Evolutionary conservation across 73 alveolate species (phyloP), one percentile per base, ranked within the genome.

Genomic region (Tetrahymena elliotti): DNA sequence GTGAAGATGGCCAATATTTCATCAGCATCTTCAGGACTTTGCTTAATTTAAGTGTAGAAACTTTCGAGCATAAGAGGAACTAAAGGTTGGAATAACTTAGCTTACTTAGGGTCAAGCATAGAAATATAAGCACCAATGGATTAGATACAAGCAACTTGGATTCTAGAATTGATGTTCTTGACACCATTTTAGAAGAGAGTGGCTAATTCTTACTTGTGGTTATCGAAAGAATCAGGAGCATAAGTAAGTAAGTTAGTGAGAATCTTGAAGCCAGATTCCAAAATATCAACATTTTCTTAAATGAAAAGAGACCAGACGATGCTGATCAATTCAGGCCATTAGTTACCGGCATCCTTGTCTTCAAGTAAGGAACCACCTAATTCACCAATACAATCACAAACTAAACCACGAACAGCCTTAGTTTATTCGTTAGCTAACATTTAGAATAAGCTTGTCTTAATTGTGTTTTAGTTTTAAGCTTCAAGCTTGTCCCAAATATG

Each of bases 311-410:
- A 47, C 96, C 96, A 94, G 41, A 94, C 47, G 38, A 94, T 94
- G 93, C 83, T 38, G 38, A 94, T 38, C 41, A 94, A 83, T 22
- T 84, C 93, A 84, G 96, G 96, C 96, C 96, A 94, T 68, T 33
- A n/a, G 83, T 94, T 94, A 68, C 93, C 93, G 18, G 95, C 52
- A 34, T 94, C 96, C 88, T 68, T 68, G 33, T 94, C 95, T 94
- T 94, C 96, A 10, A 47, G 93, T 38, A 84, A 92, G 34, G 96
- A 94, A 52, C 96, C 96, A 84, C 96, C 96, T 34, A 94, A 34
- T 94, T 98, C 99, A 52, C 97, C 97, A 84, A 97, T 96, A 68
- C 97, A 53, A 53, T 98, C 98, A 93, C 99, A 96, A 15, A 97
- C 52, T 95, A 94, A 92, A 47, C 94, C 95, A 54, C 96, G 84